Base-by-base conservation (phyloP, 345 rosid genomes). In the Geranium brycei region DNA sequence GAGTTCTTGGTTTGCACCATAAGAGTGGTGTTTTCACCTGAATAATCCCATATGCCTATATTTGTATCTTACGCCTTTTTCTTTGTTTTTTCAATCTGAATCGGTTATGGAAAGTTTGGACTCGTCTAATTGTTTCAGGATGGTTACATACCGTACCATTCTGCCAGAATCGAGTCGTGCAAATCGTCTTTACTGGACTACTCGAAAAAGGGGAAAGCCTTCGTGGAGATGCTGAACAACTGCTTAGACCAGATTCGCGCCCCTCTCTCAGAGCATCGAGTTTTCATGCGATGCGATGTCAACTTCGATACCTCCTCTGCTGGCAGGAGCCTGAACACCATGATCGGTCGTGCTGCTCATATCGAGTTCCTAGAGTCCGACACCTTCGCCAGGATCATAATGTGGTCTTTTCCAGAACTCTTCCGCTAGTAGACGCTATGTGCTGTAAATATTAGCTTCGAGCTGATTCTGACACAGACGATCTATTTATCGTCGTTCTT, bases 121-220 rank as follows among this genome's bases (percentile, higher is more conserved):
- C 14, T 13, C 11, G 7, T 47, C 15, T 8, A 47, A 6, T 47
- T 47, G 41, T 47, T 47, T 61, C 82, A 93, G 99, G 99, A 95
- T 68, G 97, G 97, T 40, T 95, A 95, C 73, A 92, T 95, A 75
- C 99, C 99, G 3, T 88, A 95, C 76, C 97, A 95, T 76, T 95
- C 97, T 1, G 96, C 99, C 1, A 73, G 97, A 78, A 85, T 95
- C 7, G 95, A 95, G 74, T 74, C 84, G 58, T 88, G 96, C 76
- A 85, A 78, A 51, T 84, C 92, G 60, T 93, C 97, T 40, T 79
- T 95, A 28, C 59, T 72, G 56, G 99, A 95, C 81, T 63, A 71
- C 82, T 84, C 99, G n/a, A 95, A 81, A 70, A 91, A 75, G 79
- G 89, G 95, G 8, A 78, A 80, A 62, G 74, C 79, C 38, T 95